Evolutionary conservation across 2,329 filamentous ascomycete species (phyloP).

Genomic region (Colletotrichum godetiae): DNA sequence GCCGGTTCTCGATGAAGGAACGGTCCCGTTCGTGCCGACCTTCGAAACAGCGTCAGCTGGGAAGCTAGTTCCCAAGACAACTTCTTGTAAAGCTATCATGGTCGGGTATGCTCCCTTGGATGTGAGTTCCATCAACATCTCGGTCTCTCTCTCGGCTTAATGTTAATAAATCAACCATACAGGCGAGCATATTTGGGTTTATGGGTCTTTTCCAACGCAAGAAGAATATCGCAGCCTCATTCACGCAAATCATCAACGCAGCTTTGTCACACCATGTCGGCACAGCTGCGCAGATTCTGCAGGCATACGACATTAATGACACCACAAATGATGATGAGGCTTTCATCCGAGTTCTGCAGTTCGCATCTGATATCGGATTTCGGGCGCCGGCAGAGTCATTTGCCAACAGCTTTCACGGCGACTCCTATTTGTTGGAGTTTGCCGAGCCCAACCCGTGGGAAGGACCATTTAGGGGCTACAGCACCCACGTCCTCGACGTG

Average conservation of each 20-base stretch:
- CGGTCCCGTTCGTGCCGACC: not conserved
- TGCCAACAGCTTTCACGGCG: not conserved
- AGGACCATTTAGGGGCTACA: conserved; percentile 50
- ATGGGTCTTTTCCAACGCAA: not conserved
- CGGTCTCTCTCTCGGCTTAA: not conserved
- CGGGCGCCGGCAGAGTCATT: not conserved
- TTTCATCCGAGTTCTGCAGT: not conserved
- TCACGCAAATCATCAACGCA: not conserved
- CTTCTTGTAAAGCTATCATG: conserved; percentile 2
- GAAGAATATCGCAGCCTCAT: not conserved
- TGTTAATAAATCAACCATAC: not conserved
- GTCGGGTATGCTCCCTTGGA: conserved; percentile 2
- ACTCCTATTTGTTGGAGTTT: conserved; percentile 46
- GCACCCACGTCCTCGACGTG: conserved; percentile 57
- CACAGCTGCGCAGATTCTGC: not conserved
- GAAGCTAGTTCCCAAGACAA: not conserved
- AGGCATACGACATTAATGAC: not conserved
- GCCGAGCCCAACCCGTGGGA: conserved; percentile 60
- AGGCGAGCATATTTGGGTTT: conserved; percentile 9
- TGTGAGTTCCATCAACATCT: not conserved
- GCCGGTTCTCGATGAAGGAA: conserved; percentile 10
- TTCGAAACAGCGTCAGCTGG: not conserved
- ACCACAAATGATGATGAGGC: not conserved
- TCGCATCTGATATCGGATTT: conserved; percentile 13
- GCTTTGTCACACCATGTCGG: not conserved